These are phyloP conservation scores for Cephalotrichum gorgonifer DNA, from an alignment of 2,329 filamentous ascomycete species.

Conservation along the genomic window DNA sequence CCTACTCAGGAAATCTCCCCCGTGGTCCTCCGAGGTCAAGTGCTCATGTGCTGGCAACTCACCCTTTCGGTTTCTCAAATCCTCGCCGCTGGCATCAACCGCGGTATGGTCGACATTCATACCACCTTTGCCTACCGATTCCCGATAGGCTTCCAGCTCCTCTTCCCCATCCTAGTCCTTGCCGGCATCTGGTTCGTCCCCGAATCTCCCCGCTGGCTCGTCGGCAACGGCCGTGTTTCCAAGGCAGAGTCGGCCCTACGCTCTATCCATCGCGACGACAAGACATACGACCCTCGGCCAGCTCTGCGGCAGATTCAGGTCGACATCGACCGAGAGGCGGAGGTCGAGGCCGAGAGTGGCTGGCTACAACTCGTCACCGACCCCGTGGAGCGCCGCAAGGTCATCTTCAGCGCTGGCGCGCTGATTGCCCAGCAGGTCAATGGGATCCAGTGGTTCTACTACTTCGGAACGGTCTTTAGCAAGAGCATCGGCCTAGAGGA, in stretches of 20 bases:
- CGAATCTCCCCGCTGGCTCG: constrained; percentile 19
- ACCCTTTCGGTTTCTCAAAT: constrained; percentile 19
- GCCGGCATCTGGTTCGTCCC: constrained; percentile 13
- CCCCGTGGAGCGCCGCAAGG: constrained; percentile 30
- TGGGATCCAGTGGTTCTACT: constrained; percentile 32
- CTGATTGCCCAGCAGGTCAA: constrained; percentile 31
- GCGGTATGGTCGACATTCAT: constrained; percentile 14
- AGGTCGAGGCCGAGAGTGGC: constrained; percentile 16
- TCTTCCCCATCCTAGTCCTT: constrained; percentile 15
- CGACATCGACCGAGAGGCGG: constrained; percentile 13
- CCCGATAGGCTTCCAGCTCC: constrained; percentile 16
- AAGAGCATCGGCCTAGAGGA: constrained; percentile 24
- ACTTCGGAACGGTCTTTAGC: constrained; percentile 27
- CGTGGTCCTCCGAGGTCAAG: constrained; percentile 14
- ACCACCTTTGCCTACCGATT: constrained; percentile 15
- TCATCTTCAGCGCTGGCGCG: constrained; percentile 28
- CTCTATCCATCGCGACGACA: constrained; percentile 20
- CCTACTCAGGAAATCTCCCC: constrained; percentile 16
- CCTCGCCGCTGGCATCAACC: constrained; percentile 16
- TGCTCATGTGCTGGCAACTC: constrained; percentile 22
- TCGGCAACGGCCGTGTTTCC: constrained; percentile 15
- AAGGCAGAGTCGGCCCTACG: constrained; percentile 20
- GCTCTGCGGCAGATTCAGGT: constrained; percentile 11
- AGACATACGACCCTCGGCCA: constrained; percentile 16
- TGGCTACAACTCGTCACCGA: constrained; percentile 26